Evolutionary conservation across 192 early-diverging fungal species (phyloP).

Genomic region (Mortierella antarctica): DNA sequence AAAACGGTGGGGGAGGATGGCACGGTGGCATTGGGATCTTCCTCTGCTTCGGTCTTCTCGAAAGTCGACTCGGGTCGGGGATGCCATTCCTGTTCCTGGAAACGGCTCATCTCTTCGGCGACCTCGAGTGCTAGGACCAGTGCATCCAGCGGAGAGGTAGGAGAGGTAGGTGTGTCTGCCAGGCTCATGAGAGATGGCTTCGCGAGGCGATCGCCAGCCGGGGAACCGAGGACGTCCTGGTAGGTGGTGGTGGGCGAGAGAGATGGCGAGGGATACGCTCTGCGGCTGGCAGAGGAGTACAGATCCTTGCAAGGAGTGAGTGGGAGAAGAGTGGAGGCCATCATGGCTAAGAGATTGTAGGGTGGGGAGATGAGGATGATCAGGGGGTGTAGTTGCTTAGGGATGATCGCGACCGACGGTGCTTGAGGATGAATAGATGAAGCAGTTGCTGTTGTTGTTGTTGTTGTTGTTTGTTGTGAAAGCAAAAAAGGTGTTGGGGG

Average conservation of each 20-base stretch:
- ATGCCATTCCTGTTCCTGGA: neutral
- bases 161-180: slow-evolving; percentile 17
- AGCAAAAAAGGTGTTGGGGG: neutral
- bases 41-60: slow-evolving; percentile 13
- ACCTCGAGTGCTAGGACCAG: slow-evolving; percentile 53
- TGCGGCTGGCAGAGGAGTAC: slow-evolving; percentile 3
- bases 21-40: slow-evolving; percentile 49
- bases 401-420: neutral
- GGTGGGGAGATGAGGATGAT: slow-evolving; percentile 1
- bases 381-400: neutral
- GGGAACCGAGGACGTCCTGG: slow-evolving; percentile 2
- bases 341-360: neutral
- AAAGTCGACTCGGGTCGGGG: neutral
- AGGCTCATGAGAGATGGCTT: slow-evolving; percentile 23
- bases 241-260: slow-evolving; percentile 37
- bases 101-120: slow-evolving; percentile 23
- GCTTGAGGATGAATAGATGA: neutral
- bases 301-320: slow-evolving; percentile 9
- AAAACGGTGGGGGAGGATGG: slow-evolving; percentile 44
- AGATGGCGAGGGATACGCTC: slow-evolving; percentile 41
- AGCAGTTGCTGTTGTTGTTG: neutral
- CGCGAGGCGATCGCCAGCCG: neutral
- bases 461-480: too few species aligned
- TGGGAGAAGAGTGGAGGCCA: neutral
- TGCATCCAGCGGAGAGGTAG: slow-evolving; percentile 50